Percentiles rank a stretch among this genome's conserved stretches.
Evolutionary conservation across 148 eudicot species (phyloP).

Genomic region (Silene conica): DNA sequence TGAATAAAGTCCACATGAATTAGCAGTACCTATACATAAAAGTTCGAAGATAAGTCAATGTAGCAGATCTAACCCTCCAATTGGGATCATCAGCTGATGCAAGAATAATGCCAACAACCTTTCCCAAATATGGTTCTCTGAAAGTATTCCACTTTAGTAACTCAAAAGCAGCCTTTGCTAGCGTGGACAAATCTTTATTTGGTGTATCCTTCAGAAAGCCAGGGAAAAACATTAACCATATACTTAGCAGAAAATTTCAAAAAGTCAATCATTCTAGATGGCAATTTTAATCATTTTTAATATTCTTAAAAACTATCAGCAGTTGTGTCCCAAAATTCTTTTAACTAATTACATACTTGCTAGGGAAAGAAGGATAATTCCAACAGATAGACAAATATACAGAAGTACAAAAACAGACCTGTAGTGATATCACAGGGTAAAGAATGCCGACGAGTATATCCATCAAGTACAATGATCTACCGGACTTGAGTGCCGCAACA

Average conservation of each 20-base stretch:
- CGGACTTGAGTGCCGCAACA: slow-evolving; percentile 87
- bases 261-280: neutral
- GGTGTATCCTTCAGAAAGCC: slow-evolving; percentile 73
- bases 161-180: slow-evolving; percentile 97
- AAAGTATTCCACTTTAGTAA: slow-evolving; percentile 82
- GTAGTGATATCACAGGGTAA: slow-evolving; percentile 85
- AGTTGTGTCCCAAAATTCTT: neutral
- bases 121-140: slow-evolving; percentile 64
- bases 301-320: neutral
- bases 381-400: neutral
- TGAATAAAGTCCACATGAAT: neutral
- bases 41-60: slow-evolving; percentile 77
- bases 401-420: slow-evolving; percentile 42
- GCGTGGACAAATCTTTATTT: slow-evolving; percentile 81
- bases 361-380: neutral
- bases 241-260: neutral
- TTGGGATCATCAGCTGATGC: slow-evolving; percentile 80
- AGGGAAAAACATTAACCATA: neutral
- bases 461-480: slow-evolving; percentile 72
- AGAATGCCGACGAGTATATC: slow-evolving; percentile 78
- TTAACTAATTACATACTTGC: neutral
- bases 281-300: neutral
- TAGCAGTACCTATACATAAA: slow-evolving; percentile 89
- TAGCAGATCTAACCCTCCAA: slow-evolving; percentile 98
- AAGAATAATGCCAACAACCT: slow-evolving; percentile 66